Conservation (phyloP, 2,329 filamentous ascomycete species). For the Alternaria brassicae region DNA sequence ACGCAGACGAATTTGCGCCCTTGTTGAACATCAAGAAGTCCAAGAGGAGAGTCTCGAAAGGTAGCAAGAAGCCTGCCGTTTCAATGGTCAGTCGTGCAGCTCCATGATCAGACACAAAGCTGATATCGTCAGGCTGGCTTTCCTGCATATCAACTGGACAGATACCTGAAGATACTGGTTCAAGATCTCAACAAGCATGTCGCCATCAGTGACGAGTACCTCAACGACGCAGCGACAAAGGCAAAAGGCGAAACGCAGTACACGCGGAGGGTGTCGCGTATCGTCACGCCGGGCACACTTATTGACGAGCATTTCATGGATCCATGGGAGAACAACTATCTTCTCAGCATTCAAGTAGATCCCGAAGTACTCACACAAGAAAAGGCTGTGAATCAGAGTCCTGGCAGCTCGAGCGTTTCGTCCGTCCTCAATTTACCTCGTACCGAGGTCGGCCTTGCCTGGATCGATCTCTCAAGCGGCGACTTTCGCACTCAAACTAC, state of each 20-base stretch:
- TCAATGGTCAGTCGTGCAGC: constrained; percentile 72
- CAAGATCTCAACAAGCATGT: constrained; percentile 91
- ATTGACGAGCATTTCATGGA: constrained; percentile 99
- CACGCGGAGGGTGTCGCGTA: constrained; percentile 81
- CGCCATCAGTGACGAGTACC: constrained; percentile 91
- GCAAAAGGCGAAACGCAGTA: constrained; percentile 82
- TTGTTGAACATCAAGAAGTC: constrained; percentile 87
- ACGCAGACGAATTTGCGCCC: constrained; percentile 87
- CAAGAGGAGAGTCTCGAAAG: constrained; percentile 69
- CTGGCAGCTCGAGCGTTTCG: constrained; percentile 38
- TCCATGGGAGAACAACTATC: constrained; percentile 89
- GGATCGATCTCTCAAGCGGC: constrained; percentile 94
- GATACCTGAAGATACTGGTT: constrained; percentile 90
- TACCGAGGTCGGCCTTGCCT: constrained; percentile 76
- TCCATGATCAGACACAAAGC: not conserved
- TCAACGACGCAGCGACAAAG: constrained; percentile 73
- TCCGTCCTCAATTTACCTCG: constrained; percentile 50
- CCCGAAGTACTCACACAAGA: constrained; percentile 34
- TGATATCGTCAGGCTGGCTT: constrained; percentile 74
- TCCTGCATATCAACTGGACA: constrained; percentile 89
- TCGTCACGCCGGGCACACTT: constrained; percentile 92
- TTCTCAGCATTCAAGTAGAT: constrained; percentile 77
- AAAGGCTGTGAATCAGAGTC: constrained; percentile 34
- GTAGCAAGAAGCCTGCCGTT: constrained; percentile 67
- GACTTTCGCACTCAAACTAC: constrained; percentile 88